Percentiles rank a stretch among this genome's conserved stretches.
Conservation (phyloP, 2,329 filamentous ascomycete species). For the Coniochaeta sp. region DNA sequence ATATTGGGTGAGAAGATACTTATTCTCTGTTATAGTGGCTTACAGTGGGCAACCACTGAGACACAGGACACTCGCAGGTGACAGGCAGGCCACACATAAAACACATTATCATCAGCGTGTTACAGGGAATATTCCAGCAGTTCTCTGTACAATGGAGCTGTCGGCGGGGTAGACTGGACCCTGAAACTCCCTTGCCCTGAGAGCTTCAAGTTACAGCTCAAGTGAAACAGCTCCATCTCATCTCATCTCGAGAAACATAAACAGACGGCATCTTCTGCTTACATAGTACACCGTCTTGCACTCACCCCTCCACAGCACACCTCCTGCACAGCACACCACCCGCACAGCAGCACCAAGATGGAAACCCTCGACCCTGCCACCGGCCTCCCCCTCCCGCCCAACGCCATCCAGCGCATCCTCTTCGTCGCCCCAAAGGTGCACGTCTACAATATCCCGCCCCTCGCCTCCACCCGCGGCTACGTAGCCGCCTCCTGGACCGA, state of each 20-base stretch:
- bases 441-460: conserved; percentile 81
- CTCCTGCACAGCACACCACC: not conserved
- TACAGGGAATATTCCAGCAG: not conserved
- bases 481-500: conserved; percentile 70
- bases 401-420: conserved; percentile 79
- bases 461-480: conserved; percentile 73
- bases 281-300: not conserved
- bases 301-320: not conserved
- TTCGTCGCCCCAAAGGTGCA: conserved; percentile 70
- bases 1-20: too few relatives aligned
- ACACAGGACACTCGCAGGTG: too few relatives aligned
- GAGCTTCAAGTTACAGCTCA: not conserved
- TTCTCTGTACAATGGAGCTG: not conserved
- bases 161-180: not conserved
- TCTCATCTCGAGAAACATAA: too few relatives aligned
- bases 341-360: conserved; percentile 32
- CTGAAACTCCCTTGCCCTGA: not conserved
- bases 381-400: conserved; percentile 57
- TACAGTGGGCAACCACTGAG: too few relatives aligned
- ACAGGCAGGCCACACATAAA: not conserved
- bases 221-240: not conserved
- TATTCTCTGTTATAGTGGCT: too few relatives aligned
- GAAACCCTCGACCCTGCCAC: conserved; percentile 65
- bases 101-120: not conserved
- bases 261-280: too few relatives aligned